phyloP scores from a whole-genome alignment of 2,329 filamentous ascomycete species.

The Dryadomyces quercus-mongolicae region DNA sequence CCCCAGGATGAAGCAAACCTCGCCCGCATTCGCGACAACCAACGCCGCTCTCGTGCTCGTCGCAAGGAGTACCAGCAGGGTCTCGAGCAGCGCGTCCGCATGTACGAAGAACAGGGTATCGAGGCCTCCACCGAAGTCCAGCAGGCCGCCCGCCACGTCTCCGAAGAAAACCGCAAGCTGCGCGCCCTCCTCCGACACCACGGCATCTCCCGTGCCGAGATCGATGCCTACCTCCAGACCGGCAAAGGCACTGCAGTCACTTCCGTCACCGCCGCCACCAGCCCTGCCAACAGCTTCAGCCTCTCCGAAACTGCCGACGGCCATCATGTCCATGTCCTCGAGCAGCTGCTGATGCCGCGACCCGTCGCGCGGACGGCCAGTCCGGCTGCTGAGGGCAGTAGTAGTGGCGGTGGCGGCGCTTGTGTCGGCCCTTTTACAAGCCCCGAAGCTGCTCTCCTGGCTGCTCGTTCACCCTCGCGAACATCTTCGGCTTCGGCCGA shows the following conservation, averaged over 20 bases:
- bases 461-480: background rate
- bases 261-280: background rate
- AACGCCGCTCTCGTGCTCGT: slow-evolving; percentile 61
- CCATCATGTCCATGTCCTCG: slow-evolving; percentile 14
- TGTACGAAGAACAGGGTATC: slow-evolving; percentile 52
- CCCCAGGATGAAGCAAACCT: slow-evolving; percentile 13
- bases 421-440: background rate
- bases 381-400: slow-evolving; percentile 2
- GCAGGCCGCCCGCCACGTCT: slow-evolving; percentile 52
- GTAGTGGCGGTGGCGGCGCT: background rate
- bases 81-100: slow-evolving; percentile 51
- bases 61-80: slow-evolving; percentile 63
- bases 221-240: slow-evolving; percentile 28
- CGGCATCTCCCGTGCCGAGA: slow-evolving; percentile 44
- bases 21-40: slow-evolving; percentile 62
- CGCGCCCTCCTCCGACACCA: slow-evolving; percentile 43
- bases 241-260: background rate
- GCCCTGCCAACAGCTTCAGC: background rate
- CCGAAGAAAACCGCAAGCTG: slow-evolving; percentile 56
- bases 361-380: slow-evolving; percentile 6
- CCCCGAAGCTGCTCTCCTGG: background rate
- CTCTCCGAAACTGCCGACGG: background rate
- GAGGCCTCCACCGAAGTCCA: slow-evolving; percentile 63
- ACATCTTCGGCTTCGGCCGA: background rate
- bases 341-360: slow-evolving; percentile 22